Percentiles rank a stretch among this genome's conserved stretches.
phyloP scores from a whole-genome alignment of 352 stramenopile species.

The Phytophthora colocasiae region DNA sequence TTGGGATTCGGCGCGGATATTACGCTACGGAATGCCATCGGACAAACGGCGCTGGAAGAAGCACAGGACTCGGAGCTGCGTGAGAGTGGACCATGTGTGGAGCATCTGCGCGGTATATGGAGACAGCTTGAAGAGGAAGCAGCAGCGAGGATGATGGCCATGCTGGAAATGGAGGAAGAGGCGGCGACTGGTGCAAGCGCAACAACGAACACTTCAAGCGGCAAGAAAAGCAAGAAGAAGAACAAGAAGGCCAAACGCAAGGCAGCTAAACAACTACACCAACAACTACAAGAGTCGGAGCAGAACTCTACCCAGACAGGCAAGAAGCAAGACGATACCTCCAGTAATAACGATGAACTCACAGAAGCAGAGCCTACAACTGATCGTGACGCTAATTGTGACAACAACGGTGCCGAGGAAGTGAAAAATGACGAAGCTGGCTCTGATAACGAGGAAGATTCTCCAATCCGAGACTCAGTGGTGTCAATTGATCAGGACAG shows the following conservation, averaged over 20 bases:
- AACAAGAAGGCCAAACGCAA: slow-evolving; percentile 79
- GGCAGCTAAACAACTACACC: slow-evolving; percentile 39
- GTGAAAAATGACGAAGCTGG: slow-evolving; percentile 27
- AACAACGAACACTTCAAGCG: slow-evolving; percentile 5
- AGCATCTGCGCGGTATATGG: slow-evolving; percentile 70
- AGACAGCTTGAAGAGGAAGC: slow-evolving; percentile 80
- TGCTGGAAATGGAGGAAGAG: slow-evolving; percentile 87
- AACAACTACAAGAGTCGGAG: slow-evolving; percentile 25
- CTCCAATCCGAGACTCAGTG: slow-evolving; percentile 9
- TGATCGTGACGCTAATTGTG: neutral
- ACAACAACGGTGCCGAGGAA: neutral
- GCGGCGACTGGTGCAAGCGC: slow-evolving; percentile 6
- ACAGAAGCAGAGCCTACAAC: neutral
- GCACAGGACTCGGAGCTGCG: slow-evolving; percentile 68
- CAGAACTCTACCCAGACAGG: slow-evolving; percentile 1
- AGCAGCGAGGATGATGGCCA: slow-evolving; percentile 78
- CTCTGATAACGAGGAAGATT: slow-evolving; percentile 36
- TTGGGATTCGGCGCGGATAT: slow-evolving; percentile 72
- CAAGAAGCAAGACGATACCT: slow-evolving; percentile 5
- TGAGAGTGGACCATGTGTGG: slow-evolving; percentile 66
- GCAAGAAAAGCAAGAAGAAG: slow-evolving; percentile 79
- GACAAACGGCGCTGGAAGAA: slow-evolving; percentile 84
- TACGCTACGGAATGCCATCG: slow-evolving; percentile 78
- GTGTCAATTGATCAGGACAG: slow-evolving; percentile 22
- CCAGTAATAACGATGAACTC: neutral